Base-by-base conservation (phyloP, 768 basidiomycete genomes). In the Mycena maculata region DNA sequence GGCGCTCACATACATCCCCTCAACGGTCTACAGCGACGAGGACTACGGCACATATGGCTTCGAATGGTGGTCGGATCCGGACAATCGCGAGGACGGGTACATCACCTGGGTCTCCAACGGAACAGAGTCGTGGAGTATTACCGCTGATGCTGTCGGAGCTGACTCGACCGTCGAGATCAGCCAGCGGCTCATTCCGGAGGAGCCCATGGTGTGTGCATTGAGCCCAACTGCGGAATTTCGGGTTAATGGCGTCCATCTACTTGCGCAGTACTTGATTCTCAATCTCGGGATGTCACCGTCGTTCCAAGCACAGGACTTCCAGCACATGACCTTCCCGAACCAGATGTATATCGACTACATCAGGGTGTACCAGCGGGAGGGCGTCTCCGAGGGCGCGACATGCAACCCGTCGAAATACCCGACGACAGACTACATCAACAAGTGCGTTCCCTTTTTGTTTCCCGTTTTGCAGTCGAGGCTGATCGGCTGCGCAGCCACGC, bases 341-440 rank as follows among this genome's bases (percentile, higher is more conserved):
- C 80, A 85, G 67, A 92, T 97, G 92, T 87, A 86, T 65, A 79
- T 99, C 69, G 97, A 98, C 77, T 98, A 98, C 72, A 86, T 99
- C n/a, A 88, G 95, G 41, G 85, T 96, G 54, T 94, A 95, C 71
- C 96, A 98, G 80, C 87, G 92, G 27, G 77, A 88, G n/a, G 95
- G 90, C 18, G 76, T 88, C 16, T 78, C 87, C 67, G 83, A 90
- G 52, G 90, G 87, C 13, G 72, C 93, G 28, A 90, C 91, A 1
- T 99, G 97, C 77, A 84, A 94, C 76, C 97, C 97, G 10, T 78
- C 87, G 6, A 84, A 81, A 45, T 82, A 87, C 64, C 97, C 97
- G 0, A 99, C 97, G 1, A 75, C 88, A 18, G 80, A 89, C 54
- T 99, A 99, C 73, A 94, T 94, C 68, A 80, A 85, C 41, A 82